Base-by-base conservation (phyloP, 1,284 basidiomycete species). In the Trametes hirsuta region DNA sequence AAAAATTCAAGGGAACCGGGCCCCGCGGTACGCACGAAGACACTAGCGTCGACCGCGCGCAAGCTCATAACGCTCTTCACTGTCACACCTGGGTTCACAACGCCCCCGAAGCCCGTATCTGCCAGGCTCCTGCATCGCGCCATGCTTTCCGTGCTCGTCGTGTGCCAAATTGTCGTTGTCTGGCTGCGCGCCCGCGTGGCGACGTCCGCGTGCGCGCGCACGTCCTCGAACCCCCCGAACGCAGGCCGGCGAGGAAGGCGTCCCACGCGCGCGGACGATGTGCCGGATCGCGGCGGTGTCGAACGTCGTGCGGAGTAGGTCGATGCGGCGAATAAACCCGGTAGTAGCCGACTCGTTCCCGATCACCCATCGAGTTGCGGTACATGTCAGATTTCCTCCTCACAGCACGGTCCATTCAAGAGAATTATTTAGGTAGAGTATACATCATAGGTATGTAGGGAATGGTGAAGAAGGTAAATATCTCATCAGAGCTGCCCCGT, bases 11-110 rank as follows among this genome's bases (percentile, higher is more conserved):
- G 4, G 9, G 36, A 24, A 24, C 6, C 6, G 34, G 30, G 14
- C 24, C 10, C 24, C 14, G 21, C 18, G 18, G 18, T 24, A 67
- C 69, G 52, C 51, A 72, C 72, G 4, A 72, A 53, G 5, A 72
- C 67, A 42, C 66, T 69, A n/a, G 71, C 71, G 59, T 73, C 72
- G 15, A 74, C 67, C 18, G 72, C 54, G 0, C 71, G 48, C 42
- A 74, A 55, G 1, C 70, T 70, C 4, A 53, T 34, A 10, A 63
- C 62, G 5, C 67, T 66, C 53, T 69, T 70, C 18, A 74, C 69
- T 6, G 37, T 63, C 51, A 73, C 37, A 35, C 71, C 64, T 12
- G 73, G 66, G 44, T 69, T 63, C 2, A 73, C 68, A 37, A 74
- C 73, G 11, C 61, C 54, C 6, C 44, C 18, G 18, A 18, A 18